A percentile compares a stretch with the other conserved stretches of the same genome.
Conservation (phyloP, 192 early-diverging fungal species). For the Backusella morwellensis region DNA sequence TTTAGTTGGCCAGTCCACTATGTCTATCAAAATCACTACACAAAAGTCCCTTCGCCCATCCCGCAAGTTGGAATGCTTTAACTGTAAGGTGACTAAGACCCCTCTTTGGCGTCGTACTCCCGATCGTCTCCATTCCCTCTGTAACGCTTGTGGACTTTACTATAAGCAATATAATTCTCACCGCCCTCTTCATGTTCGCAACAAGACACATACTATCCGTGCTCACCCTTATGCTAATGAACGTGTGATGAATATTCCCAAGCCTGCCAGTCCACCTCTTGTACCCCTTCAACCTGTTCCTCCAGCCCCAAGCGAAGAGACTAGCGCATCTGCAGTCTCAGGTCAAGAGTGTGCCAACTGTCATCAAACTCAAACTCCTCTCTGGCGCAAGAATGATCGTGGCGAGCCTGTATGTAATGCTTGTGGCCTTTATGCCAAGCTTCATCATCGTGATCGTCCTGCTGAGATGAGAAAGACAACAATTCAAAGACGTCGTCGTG, state of each 20-base stretch:
- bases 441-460: conserved; percentile 53
- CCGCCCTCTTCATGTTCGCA: conserved; percentile 56
- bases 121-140: conserved; percentile 75
- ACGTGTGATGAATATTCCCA: conserved; percentile 1
- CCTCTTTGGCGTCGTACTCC: conserved; percentile 80
- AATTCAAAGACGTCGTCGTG: conserved; percentile 49
- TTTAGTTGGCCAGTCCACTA: conserved; percentile 30
- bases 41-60: conserved; percentile 45
- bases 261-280: not conserved
- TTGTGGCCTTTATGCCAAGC: conserved; percentile 62
- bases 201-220: conserved; percentile 40
- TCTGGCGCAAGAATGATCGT: conserved; percentile 77
- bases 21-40: conserved; percentile 34
- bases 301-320: not conserved
- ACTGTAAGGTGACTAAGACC: conserved; percentile 74
- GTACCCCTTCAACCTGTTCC: conserved; percentile 20
- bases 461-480: conserved; percentile 55
- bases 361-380: conserved; percentile 73
- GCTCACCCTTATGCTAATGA: conserved; percentile 24
- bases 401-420: conserved; percentile 81
- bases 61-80: conserved; percentile 61
- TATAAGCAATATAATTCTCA: conserved; percentile 63
- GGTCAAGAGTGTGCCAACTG: conserved; percentile 64
- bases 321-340: not conserved
- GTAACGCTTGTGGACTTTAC: conserved; percentile 80